Base-by-base conservation (phyloP, 441 rosid genomes). In the Bocquillonia castaneifolia region DNA sequence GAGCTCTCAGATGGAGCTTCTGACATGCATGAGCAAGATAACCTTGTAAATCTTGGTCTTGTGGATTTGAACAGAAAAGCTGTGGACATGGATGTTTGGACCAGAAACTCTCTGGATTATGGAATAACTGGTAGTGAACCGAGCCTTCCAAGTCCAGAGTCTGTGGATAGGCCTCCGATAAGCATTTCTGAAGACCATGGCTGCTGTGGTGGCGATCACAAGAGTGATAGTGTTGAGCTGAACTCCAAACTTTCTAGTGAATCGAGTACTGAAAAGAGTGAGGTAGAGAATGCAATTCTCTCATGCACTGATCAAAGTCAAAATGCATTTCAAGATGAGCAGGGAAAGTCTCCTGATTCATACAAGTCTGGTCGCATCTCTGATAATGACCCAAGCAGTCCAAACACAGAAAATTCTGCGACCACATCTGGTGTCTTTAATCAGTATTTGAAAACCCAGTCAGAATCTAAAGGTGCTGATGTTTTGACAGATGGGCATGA, bases 361-460 rank as follows among this genome's bases (percentile, higher is more conserved):
- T 80, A 78, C 77, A 81, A 79, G 77, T 82, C 90, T 17, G 77
- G 72, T 60, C 79, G 86, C 81, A 76, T 78, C 66, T 79, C 72
- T 29, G 87, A 81, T 56, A 74, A 73, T 78, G 87, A 79, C 75
- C 73, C 76, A 10, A 75, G 72, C 66, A 72, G 71, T 64, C 50
- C 37, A 58, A 85, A 61, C 66, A 73, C 72, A 29, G 59, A 26
- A 23, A 66, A 69, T 54, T 71, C 64, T 23, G 77, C 50, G 48
- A 69, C 28, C 28, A 57, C 69, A 57, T 66, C 76, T 44, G 71
- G 67, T 47, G 67, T 45, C 34, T 54, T 63, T 23, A 69, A 69
- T 69, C 62, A 69, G 70, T 37, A 50, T 74, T 74, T 76, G 9
- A 69, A 73, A 67, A 66, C 55, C 55, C 60, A 56, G 17, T 63